phyloP scores from a whole-genome alignment of 768 basidiomycete species.

The Trametes punicea region DNA sequence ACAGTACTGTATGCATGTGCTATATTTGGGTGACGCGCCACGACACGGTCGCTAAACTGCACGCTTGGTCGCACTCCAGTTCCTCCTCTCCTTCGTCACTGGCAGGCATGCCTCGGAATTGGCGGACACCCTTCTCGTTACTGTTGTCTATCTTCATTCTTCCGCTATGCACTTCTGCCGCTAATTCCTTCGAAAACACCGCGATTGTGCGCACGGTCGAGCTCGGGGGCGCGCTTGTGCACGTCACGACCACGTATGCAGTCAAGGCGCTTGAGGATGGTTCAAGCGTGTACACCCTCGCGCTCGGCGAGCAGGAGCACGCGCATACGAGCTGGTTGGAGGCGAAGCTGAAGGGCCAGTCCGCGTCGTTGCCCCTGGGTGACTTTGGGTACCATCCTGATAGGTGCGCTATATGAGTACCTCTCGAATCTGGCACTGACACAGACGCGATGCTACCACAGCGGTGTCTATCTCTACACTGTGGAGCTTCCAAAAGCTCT shows the following conservation, averaged over 20 bases:
- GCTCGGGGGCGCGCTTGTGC: conserved; percentile 83
- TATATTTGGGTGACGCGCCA: conserved; percentile 20
- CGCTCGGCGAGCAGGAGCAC: conserved; percentile 60
- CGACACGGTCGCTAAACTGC: conserved; percentile 18
- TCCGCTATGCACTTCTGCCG: conserved; percentile 38
- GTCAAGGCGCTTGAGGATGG: conserved; percentile 67
- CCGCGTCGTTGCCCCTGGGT: conserved; percentile 46
- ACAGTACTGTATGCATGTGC: neutral
- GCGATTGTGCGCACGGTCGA: conserved; percentile 87
- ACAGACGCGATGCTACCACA: conserved; percentile 5
- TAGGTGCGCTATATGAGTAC: conserved; percentile 42
- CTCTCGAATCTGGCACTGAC: neutral
- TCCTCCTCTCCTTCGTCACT: conserved; percentile 8
- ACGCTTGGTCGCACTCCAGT: conserved; percentile 16
- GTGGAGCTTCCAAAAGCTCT: conserved; percentile 63
- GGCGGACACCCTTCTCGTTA: conserved; percentile 32
- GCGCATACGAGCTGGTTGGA: conserved; percentile 74
- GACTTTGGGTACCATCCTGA: conserved; percentile 46
- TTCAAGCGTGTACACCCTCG: conserved; percentile 63
- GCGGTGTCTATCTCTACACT: conserved; percentile 51
- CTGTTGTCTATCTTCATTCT: conserved; percentile 45
- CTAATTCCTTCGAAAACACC: conserved; percentile 77
- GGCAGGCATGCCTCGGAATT: conserved; percentile 16
- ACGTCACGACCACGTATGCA: conserved; percentile 86
- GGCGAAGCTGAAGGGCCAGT: conserved; percentile 73